phyloP scores from a whole-genome alignment of 2,329 filamentous ascomycete genomes.

The Pseudogymnoascus sp. region DNA sequence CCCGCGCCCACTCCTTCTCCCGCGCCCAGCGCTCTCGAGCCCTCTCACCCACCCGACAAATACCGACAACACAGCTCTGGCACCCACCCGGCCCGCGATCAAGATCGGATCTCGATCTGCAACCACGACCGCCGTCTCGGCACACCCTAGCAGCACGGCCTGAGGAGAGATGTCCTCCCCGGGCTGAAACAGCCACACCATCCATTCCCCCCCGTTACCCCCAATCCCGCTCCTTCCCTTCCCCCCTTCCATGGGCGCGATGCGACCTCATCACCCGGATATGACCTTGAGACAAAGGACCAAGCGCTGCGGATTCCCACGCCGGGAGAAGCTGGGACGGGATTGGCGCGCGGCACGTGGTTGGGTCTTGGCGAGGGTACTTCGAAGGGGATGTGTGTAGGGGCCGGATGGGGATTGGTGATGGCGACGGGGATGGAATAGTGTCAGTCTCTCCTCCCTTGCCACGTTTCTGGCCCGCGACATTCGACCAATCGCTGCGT shows the following conservation, averaged over 20 bases:
- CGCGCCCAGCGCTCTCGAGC: background rate
- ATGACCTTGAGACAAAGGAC: background rate
- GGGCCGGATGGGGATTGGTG: background rate
- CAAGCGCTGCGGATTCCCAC: background rate
- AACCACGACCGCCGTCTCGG: background rate
- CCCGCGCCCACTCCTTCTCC: background rate
- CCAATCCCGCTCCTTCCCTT: background rate
- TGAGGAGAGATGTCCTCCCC: background rate
- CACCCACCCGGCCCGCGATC: background rate
- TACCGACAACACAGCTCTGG: background rate
- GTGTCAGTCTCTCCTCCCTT: background rate
- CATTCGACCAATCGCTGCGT: background rate
- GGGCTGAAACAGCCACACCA: background rate
- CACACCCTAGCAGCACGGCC: background rate
- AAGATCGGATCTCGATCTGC: background rate
- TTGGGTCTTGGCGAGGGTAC: background rate
- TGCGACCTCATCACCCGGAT: background rate
- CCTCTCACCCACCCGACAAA: background rate
- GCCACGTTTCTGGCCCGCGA: background rate
- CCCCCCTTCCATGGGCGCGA: background rate
- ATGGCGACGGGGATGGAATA: too few relatives aligned
- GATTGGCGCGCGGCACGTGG: background rate
- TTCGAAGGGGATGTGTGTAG: background rate
- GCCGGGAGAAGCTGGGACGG: background rate
- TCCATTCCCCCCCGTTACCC: background rate